Conservation (phyloP, 192 early-diverging fungal species). For the Rhizoclosmatium globosum region DNA sequence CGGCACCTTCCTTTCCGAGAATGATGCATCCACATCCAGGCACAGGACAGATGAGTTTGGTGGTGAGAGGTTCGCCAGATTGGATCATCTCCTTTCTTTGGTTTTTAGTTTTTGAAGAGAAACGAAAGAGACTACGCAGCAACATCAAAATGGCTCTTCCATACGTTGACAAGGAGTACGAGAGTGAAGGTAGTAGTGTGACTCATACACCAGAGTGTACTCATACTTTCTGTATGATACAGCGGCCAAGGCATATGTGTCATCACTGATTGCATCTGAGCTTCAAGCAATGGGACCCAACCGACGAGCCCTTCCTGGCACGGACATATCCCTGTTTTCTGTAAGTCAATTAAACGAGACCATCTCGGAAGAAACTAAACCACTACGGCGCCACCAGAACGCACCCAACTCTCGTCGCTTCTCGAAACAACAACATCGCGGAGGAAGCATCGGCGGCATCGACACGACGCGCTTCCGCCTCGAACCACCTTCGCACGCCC, state of each 20-base stretch:
- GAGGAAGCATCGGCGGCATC: constrained; percentile 21
- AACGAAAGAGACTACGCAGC: background rate
- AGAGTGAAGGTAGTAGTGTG: constrained; percentile 27
- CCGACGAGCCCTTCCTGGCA: background rate
- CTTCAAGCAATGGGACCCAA: background rate
- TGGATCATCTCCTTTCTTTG: no score
- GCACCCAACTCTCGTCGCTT: background rate
- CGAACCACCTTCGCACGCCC: constrained; percentile 32
- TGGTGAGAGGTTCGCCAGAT: background rate
- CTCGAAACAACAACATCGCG: no score
- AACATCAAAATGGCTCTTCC: constrained; percentile 40
- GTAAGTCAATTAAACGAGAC: constrained; percentile 7
- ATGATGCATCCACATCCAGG: constrained; percentile 6
- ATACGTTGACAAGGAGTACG: constrained; percentile 49
- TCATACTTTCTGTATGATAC: no score
- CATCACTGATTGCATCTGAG: constrained; percentile 29
- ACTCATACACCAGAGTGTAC: no score
- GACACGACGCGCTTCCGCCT: constrained; percentile 47
- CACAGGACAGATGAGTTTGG: constrained; percentile 7
- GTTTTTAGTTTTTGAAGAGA: background rate
- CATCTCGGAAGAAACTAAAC: background rate
- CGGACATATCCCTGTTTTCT: constrained; percentile 27
- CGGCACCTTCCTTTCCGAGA: background rate
- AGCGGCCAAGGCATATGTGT: constrained; percentile 14
- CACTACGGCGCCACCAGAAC: background rate